Evolutionary conservation across 768 basidiomycete species (phyloP).

Genomic region (Trametes elegans): DNA sequence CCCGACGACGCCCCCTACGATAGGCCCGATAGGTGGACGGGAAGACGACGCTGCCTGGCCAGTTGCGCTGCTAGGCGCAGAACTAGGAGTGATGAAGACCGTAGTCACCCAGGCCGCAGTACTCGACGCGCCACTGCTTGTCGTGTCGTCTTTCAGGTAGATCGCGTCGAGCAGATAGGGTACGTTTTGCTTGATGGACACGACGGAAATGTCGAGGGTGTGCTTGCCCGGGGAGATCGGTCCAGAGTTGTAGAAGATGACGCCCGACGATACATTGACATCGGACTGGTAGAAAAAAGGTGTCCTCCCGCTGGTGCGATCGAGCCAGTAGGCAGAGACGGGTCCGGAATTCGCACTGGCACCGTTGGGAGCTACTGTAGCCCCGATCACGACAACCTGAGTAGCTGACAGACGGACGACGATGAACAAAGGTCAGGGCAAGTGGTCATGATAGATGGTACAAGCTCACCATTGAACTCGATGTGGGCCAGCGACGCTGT

Average conservation of each 20-base stretch:
- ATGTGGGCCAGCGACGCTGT: not conserved
- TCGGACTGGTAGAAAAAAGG: slow-evolving; percentile 11
- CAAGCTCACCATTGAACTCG: slow-evolving; percentile 12
- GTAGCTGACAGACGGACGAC: slow-evolving; percentile 9
- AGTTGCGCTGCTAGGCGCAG: not conserved
- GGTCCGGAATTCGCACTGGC: slow-evolving; percentile 4
- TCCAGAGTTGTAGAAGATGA: slow-evolving; percentile 19
- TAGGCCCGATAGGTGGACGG: slow-evolving; percentile 11
- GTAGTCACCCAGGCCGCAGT: slow-evolving; percentile 16
- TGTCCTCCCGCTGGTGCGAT: slow-evolving; percentile 17
- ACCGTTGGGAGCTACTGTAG: slow-evolving; percentile 2
- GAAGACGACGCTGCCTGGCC: not conserved
- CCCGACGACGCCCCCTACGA: slow-evolving; percentile 20
- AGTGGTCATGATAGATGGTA: not conserved
- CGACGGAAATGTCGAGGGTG: slow-evolving; percentile 20
- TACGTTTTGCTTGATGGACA: not conserved
- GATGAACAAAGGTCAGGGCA: not conserved
- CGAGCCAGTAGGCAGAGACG: slow-evolving; percentile 11
- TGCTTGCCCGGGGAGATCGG: slow-evolving; percentile 12
- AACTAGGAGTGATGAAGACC: slow-evolving; percentile 2
- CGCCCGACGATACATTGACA: not conserved
- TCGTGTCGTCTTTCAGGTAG: slow-evolving; percentile 1
- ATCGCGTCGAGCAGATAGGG: slow-evolving; percentile 22
- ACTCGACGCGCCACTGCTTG: not conserved
- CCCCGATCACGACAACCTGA: slow-evolving; percentile 21